These are phyloP conservation scores for Phalaenopsis hybrid DNA, from an alignment of 116 monocot species.

Conservation along the genomic window DNA sequence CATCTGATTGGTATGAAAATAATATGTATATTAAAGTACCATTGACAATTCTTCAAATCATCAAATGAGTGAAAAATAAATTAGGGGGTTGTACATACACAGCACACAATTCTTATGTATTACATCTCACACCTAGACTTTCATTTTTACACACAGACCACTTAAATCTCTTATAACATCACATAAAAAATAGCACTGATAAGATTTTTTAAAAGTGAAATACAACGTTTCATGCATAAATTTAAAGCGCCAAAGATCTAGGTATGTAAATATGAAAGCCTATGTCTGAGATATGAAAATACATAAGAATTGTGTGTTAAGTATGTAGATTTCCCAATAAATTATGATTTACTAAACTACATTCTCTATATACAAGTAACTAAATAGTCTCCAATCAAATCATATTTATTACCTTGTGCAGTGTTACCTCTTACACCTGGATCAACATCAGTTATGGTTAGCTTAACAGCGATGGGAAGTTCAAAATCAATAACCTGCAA, in stretches of 20 bases:
- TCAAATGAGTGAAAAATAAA: neutral
- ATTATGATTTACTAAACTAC: neutral
- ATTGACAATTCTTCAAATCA: neutral
- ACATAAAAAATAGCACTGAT: too few relatives aligned
- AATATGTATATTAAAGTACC: neutral
- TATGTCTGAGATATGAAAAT: too few relatives aligned
- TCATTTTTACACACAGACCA: too few relatives aligned
- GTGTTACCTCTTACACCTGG: slow-evolving; percentile 81
- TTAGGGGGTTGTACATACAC: too few relatives aligned
- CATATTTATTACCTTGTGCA: slow-evolving; percentile 57
- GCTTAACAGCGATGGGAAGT: slow-evolving; percentile 72
- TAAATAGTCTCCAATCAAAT: neutral
- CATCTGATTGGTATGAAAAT: neutral
- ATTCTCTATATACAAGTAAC: neutral
- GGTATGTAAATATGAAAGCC: too few relatives aligned
- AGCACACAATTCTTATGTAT: too few relatives aligned
- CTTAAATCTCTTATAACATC: too few relatives aligned
- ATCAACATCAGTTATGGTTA: slow-evolving; percentile 70
- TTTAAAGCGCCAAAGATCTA: too few relatives aligned
- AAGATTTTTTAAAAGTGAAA: too few relatives aligned
- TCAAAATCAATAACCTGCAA: slow-evolving; percentile 93
- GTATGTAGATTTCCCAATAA: neutral
- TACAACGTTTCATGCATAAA: too few relatives aligned
- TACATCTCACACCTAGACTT: too few relatives aligned
- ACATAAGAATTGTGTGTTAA: too few relatives aligned